Conservation (phyloP, 2,329 filamentous ascomycete species). For the Cryphonectria nitschkei region DNA sequence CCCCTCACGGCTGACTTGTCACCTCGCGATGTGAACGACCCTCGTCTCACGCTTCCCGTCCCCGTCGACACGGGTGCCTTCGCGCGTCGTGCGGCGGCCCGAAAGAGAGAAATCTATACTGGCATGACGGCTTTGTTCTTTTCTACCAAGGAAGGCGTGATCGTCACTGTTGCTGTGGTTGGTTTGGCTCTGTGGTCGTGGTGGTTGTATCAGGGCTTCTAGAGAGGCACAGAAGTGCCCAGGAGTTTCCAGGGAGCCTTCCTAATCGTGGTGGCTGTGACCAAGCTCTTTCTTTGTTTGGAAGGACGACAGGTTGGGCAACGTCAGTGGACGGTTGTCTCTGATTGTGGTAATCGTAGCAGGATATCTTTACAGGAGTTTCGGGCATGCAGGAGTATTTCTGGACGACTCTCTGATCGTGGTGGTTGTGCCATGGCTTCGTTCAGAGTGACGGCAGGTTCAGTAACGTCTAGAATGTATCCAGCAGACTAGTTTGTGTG, state of each 20-base stretch:
- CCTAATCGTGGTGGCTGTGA: not conserved
- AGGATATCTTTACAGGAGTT: not conserved
- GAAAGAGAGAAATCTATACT: constrained; percentile 50
- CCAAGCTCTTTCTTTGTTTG: not conserved
- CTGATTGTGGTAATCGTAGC: no score
- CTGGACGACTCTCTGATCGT: constrained; percentile 40
- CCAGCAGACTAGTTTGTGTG: not conserved
- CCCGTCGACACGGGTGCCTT: constrained; percentile 60
- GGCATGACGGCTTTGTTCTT: constrained; percentile 61
- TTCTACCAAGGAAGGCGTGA: constrained; percentile 55
- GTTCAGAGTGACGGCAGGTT: not conserved
- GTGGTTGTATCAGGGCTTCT: constrained; percentile 42
- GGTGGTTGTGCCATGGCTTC: no score
- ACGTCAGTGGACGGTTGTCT: no score
- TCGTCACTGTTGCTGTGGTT: constrained; percentile 48
- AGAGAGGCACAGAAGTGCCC: not conserved
- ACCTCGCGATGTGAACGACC: constrained; percentile 39
- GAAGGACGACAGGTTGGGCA: no score
- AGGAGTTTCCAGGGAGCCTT: not conserved
- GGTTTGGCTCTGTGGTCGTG: constrained; percentile 49
- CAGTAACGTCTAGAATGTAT: not conserved
- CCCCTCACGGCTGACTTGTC: constrained; percentile 3
- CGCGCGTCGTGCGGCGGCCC: constrained; percentile 52
- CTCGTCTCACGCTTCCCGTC: constrained; percentile 51
- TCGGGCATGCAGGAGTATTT: no score